These are phyloP conservation scores for Neofusicoccum sp. DNA, from an alignment of 2,329 filamentous ascomycete species.

Conservation along the genomic window DNA sequence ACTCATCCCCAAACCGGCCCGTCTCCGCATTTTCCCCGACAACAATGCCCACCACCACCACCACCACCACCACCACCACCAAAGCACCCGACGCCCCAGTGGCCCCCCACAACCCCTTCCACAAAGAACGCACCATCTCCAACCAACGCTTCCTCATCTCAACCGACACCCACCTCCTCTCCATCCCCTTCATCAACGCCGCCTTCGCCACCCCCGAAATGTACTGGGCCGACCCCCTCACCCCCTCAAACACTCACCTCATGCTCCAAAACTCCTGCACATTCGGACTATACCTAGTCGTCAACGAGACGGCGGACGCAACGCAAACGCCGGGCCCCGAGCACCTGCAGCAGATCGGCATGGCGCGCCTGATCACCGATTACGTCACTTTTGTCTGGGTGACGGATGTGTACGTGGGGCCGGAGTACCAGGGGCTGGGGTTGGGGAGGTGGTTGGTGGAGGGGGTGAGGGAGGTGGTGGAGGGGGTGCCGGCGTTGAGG, in stretches of 20 bases:
- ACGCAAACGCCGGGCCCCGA: conserved; percentile 14
- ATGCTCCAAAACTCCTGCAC: conserved; percentile 35
- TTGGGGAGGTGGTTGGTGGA: conserved; percentile 65
- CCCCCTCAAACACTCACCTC: conserved; percentile 22
- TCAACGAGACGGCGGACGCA: background rate
- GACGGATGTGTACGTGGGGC: conserved; percentile 66
- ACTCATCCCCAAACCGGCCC: no score
- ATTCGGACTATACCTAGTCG: conserved; percentile 27
- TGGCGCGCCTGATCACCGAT: conserved; percentile 67
- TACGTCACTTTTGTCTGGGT: conserved; percentile 66
- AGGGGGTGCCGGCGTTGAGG: conserved; percentile 59
- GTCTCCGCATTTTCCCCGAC: no score
- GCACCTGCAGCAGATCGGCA: conserved; percentile 49
- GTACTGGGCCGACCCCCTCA: conserved; percentile 32
- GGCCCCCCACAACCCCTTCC: background rate
- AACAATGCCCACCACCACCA: no score
- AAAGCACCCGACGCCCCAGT: no score
- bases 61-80: no score
- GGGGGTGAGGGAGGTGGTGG: conserved; percentile 57
- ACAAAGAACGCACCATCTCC: background rate
- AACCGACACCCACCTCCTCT: conserved; percentile 8
- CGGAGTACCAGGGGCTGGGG: conserved; percentile 59
- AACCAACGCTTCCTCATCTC: conserved; percentile 29
- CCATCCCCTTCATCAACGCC: conserved; percentile 28
- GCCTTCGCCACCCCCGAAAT: conserved; percentile 29